Evolutionary conservation across 768 basidiomycete species (phyloP).

Genomic region (Leccinum subtestaceum): DNA sequence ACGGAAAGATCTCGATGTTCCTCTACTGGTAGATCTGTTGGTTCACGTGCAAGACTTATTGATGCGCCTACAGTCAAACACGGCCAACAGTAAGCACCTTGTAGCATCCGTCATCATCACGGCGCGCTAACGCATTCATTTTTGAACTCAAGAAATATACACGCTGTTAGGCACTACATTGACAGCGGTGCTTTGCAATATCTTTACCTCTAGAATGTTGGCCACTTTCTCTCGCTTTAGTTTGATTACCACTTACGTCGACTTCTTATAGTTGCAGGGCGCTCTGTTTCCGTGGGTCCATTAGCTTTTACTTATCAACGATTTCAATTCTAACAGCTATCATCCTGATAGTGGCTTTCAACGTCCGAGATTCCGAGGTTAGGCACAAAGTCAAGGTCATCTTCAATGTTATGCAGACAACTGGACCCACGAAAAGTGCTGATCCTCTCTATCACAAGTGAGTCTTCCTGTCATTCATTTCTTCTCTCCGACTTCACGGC

Average conservation of each 20-base stretch:
- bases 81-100: slow-evolving; percentile 24
- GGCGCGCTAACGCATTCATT: background rate
- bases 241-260: background rate
- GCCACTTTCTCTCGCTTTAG: slow-evolving; percentile 18
- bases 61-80: slow-evolving; percentile 29
- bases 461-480: background rate
- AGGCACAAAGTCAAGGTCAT: slow-evolving; percentile 6
- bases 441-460: slow-evolving; percentile 11
- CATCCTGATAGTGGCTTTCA: slow-evolving; percentile 25
- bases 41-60: slow-evolving; percentile 23
- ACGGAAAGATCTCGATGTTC: slow-evolving; percentile 27
- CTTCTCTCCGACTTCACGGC: background rate
- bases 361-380: slow-evolving; percentile 12
- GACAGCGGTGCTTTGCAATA: slow-evolving; percentile 26
- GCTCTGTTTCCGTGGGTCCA: slow-evolving; percentile 45
- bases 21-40: slow-evolving; percentile 36
- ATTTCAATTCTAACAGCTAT: background rate
- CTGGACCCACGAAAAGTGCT: background rate
- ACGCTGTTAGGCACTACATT: slow-evolving; percentile 9
- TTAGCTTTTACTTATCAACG: background rate
- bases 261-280: slow-evolving; percentile 42
- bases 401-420: slow-evolving; percentile 8
- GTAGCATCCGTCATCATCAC: background rate
- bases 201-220: slow-evolving; percentile 49
- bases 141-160: background rate